Conservation (phyloP, 768 basidiomycete genomes). For the Pleurotus salmoneostramineus region DNA sequence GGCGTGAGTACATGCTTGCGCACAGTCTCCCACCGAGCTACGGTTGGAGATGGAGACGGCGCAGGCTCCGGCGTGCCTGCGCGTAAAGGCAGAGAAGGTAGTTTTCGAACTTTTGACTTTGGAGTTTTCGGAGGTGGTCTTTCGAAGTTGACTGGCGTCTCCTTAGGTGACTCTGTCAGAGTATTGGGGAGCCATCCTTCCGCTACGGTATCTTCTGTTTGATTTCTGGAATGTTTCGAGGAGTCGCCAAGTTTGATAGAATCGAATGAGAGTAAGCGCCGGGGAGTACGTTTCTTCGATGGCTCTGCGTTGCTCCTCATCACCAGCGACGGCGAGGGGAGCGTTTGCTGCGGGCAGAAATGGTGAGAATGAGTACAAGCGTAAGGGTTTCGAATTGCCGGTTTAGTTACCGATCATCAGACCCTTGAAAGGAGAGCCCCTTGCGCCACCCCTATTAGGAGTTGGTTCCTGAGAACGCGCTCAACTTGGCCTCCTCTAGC, state of each 20-base stretch:
- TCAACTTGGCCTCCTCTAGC: too few relatives aligned
- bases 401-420: too few relatives aligned
- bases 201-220: not conserved
- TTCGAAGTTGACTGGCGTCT: not conserved
- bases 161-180: slow-evolving; percentile 2
- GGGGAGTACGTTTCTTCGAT: too few relatives aligned
- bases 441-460: too few relatives aligned
- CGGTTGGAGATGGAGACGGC: slow-evolving; percentile 32
- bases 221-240: not conserved
- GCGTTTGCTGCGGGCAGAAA: too few relatives aligned
- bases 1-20: slow-evolving; percentile 49
- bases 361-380: too few relatives aligned
- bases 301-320: too few relatives aligned
- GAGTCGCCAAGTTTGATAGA: slow-evolving; percentile 11
- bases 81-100: slow-evolving; percentile 32
- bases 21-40: slow-evolving; percentile 47
- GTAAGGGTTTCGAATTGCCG: too few relatives aligned
- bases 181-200: not conserved
- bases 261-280: slow-evolving; percentile 17
- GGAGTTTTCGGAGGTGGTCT: slow-evolving; percentile 10
- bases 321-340: too few relatives aligned
- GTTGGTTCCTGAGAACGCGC: too few relatives aligned
- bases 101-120: slow-evolving; percentile 8
- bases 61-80: slow-evolving; percentile 32
- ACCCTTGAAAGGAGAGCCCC: too few relatives aligned